Conservation (phyloP, 2,329 filamentous ascomycete genomes). For the Fonsecaea pedrosoi region DNA sequence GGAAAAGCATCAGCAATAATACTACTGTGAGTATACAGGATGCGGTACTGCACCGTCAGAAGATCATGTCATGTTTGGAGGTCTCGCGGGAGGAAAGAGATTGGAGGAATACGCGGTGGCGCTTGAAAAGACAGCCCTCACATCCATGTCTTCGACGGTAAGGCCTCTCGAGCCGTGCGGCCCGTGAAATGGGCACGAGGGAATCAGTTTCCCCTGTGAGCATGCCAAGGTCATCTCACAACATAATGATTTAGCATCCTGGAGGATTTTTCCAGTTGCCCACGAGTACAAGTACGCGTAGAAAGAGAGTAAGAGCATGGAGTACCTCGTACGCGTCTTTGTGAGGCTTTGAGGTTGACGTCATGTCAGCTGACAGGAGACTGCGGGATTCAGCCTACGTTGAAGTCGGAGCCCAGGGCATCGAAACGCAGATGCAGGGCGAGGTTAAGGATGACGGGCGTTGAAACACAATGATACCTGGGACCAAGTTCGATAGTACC, state of each 20-base stretch:
- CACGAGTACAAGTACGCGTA: neutral
- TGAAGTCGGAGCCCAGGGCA: neutral
- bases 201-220: conserved; percentile 18
- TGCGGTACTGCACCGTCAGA: conserved; percentile 13
- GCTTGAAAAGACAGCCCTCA: neutral
- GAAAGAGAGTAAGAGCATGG: too few species aligned
- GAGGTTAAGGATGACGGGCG: conserved; percentile 1
- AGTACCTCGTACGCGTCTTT: neutral
- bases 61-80: conserved; percentile 5
- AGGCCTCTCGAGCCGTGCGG: conserved; percentile 14
- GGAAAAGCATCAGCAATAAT: conserved; percentile 8
- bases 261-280: conserved; percentile 2
- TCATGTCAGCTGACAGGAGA: conserved; percentile 22
- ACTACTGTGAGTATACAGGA: neutral
- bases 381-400: conserved; percentile 3
- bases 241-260: conserved; percentile 1
- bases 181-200: conserved; percentile 5
- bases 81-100: neutral
- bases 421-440: neutral
- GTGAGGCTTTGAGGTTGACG: conserved; percentile 15
- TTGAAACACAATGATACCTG: neutral
- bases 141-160: neutral
- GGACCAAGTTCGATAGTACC: neutral
- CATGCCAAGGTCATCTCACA: neutral
- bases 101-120: neutral